Evolutionary conservation across 2,329 filamentous ascomycete species (phyloP), one percentile per base, ranked within the genome.

Genomic region (Hypoxylon sp.): DNA sequence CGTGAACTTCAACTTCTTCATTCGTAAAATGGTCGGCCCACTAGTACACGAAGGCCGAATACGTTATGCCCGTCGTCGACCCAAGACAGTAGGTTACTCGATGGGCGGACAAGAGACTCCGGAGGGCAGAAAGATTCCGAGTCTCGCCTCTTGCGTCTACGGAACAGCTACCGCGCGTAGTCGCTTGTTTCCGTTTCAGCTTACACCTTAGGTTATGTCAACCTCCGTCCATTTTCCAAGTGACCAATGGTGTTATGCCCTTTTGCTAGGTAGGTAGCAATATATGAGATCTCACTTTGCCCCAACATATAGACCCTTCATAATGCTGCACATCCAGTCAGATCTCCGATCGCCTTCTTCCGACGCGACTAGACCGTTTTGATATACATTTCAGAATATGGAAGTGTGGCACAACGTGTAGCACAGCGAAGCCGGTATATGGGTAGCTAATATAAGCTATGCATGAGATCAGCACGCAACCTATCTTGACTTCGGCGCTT

Each of bases 301-400:
- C 13, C 31, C 21, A 32, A 6, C 38, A 11, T 49, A 41, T 46
- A 42, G 45, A 51, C 41, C 41, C 37, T 47, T 47, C 42, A 50
- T 36, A 54, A 50, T 49, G 25, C 41, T 42, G 37, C 44, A 40
- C 51, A 46, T 38, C 40, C 34, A 31, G 12, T 43, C 32, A 42
- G 34, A n/a, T n/a, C 40, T 25, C 43, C 44, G 42, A 38, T 44
- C 17, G 32, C 50, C 43, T 40, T 32, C n/a, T 45, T 52, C 43
- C 7, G 55, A 55, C 46, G 30, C 16, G 51, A 13, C 55, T 38
- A 51, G 55, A 36, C 45, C 44, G 20, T 35, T 25, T n/a, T 15
- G n/a, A 35, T 29, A 34, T 47, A 37, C n/a, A n/a, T n/a, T n/a
- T n/a, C n/a, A n/a, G n/a, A n/a, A n/a, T n/a, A n/a, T n/a, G n/a